Evolutionary conservation across 441 rosid genomes (phyloP).

Genomic region (Gossypium trilobum): DNA sequence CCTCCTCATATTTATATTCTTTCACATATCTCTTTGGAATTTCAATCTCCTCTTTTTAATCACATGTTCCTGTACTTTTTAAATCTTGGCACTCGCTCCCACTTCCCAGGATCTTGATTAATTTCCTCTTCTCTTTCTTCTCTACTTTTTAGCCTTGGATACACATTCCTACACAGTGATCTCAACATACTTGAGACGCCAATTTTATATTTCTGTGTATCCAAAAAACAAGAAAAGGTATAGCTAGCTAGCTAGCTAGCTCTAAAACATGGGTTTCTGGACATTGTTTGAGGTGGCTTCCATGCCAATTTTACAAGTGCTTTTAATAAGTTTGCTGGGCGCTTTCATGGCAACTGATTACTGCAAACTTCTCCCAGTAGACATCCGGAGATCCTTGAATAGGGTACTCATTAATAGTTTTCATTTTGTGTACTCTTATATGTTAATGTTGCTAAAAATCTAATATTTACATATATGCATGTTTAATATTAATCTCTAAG

Average conservation of each 20-base stretch:
- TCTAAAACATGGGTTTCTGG: conserved; percentile 54
- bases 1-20: no score
- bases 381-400: conserved; percentile 47
- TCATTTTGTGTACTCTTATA: neutral
- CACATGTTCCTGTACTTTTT: no score
- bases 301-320: conserved; percentile 52
- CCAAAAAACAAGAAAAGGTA: neutral
- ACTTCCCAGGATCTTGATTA: neutral
- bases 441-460: no score
- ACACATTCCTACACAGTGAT: no score
- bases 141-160: neutral
- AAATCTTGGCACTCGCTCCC: neutral
- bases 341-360: conserved; percentile 50
- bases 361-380: conserved; percentile 38
- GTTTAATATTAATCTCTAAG: no score
- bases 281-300: conserved; percentile 51
- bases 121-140: neutral
- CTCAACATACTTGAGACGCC: neutral
- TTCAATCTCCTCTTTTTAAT: neutral
- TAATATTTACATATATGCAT: no score
- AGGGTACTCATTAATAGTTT: conserved; percentile 27
- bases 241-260: neutral
- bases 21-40: neutral
- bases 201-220: neutral
- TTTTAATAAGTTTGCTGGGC: conserved; percentile 47